These are phyloP conservation scores for Rhodosporidiobolus sp. DNA, from an alignment of 768 basidiomycete species.

Conservation along the genomic window DNA sequence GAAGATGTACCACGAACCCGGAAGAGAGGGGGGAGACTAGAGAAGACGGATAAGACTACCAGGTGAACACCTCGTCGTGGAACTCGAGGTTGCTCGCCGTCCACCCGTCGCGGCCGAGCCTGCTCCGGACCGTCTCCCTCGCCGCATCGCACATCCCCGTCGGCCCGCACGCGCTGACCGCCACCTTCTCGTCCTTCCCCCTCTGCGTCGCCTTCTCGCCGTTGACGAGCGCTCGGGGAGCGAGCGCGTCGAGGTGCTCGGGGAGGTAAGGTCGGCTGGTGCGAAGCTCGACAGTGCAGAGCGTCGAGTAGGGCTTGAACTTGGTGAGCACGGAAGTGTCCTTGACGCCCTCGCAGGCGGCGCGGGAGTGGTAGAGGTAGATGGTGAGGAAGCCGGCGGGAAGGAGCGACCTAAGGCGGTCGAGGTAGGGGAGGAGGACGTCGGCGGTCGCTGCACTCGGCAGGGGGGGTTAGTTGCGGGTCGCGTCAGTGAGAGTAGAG, in stretches of 20 bases:
- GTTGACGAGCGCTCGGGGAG: background rate
- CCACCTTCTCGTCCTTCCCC: background rate
- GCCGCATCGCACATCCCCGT: background rate
- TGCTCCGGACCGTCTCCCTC: background rate
- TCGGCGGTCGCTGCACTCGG: background rate
- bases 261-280: background rate
- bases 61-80: background rate
- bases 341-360: background rate
- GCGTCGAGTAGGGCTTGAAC: background rate
- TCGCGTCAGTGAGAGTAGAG: background rate
- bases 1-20: too few relatives aligned
- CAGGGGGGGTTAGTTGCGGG: background rate
- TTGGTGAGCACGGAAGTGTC: background rate
- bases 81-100: background rate
- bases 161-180: background rate
- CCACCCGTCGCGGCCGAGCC: background rate
- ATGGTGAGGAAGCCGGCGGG: background rate
- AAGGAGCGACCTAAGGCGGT: background rate
- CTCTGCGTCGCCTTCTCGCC: background rate
- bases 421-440: background rate
- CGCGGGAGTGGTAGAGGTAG: background rate
- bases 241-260: background rate
- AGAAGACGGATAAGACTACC: background rate
- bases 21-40: too few relatives aligned
- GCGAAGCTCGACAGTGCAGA: background rate